Evolutionary conservation across 306 rosid species (phyloP).

Genomic region (Rubus parviflorus): DNA sequence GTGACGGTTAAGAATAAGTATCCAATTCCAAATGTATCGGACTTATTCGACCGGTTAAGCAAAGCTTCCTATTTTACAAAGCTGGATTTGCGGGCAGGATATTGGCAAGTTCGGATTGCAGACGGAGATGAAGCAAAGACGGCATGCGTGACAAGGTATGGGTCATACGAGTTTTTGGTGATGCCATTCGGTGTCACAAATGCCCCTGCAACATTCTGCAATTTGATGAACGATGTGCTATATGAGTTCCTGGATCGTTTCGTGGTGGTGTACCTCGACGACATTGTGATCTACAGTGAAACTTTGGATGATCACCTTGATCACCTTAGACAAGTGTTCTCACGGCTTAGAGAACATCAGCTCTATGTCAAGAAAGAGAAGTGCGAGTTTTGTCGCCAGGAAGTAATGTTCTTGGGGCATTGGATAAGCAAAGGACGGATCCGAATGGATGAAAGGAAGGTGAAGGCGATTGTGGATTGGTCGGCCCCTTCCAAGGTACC

Average conservation of each 20-base stretch:
- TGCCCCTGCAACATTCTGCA: neutral
- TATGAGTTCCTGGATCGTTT: neutral
- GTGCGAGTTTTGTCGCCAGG: neutral
- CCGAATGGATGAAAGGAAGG: neutral
- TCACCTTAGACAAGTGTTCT: neutral
- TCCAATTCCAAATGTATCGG: no score
- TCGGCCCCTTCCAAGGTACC: neutral
- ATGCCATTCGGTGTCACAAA: neutral
- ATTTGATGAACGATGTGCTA: neutral
- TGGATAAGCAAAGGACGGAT: neutral
- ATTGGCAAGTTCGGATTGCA: neutral
- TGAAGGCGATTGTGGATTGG: neutral
- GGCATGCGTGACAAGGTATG: neutral
- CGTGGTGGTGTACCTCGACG: neutral
- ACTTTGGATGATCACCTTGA: neutral
- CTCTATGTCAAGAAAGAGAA: slow-evolving; percentile 22
- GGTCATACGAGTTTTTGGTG: neutral
- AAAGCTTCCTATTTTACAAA: no score
- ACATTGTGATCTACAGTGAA: neutral
- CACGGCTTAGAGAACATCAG: neutral
- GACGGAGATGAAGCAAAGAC: neutral
- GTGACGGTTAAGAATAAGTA: no score
- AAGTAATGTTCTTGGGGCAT: slow-evolving; percentile 8
- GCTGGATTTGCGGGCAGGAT: neutral
- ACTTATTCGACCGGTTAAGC: no score